These are phyloP conservation scores for Arachis hypogaea DNA, from an alignment of 306 rosid species.

Conservation along the genomic window DNA sequence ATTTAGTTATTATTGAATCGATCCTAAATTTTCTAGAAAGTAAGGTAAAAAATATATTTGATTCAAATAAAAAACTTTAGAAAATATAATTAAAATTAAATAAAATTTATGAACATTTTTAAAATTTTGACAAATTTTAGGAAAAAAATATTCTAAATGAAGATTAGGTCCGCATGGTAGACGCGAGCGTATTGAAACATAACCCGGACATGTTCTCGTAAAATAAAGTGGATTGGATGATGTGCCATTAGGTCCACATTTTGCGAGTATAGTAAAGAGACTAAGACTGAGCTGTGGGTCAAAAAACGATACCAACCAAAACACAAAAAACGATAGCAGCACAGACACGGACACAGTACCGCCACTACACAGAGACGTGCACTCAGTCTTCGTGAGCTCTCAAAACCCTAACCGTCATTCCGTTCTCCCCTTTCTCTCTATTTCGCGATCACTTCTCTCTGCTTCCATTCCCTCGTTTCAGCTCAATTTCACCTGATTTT, in stretches of 20 bases:
- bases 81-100: too few relatives aligned
- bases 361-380: slow-evolving; percentile 37
- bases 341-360: slow-evolving; percentile 41
- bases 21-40: too few relatives aligned
- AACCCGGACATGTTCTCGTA: slow-evolving; percentile 77
- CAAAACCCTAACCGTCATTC: slow-evolving; percentile 47
- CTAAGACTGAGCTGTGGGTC: slow-evolving; percentile 46
- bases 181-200: slow-evolving; percentile 54
- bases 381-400: slow-evolving; percentile 47
- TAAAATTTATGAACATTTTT: too few relatives aligned
- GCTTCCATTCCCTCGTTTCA: slow-evolving; percentile 1
- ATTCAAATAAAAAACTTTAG: too few relatives aligned
- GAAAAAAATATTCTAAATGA: too few relatives aligned
- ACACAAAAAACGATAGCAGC: not conserved
- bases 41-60: too few relatives aligned
- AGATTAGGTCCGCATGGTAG: not conserved
- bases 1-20: too few relatives aligned
- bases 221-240: slow-evolving; percentile 62
- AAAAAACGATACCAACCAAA: slow-evolving; percentile 16
- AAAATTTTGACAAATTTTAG: too few relatives aligned
- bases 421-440: not conserved
- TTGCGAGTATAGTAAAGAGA: slow-evolving; percentile 44
- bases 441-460: slow-evolving; percentile 10
- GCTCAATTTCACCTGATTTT: slow-evolving; percentile 16
- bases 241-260: slow-evolving; percentile 65